These are phyloP conservation scores for Sphaceloma murrayae DNA, from an alignment of 2,329 filamentous ascomycete species.

Conservation along the genomic window DNA sequence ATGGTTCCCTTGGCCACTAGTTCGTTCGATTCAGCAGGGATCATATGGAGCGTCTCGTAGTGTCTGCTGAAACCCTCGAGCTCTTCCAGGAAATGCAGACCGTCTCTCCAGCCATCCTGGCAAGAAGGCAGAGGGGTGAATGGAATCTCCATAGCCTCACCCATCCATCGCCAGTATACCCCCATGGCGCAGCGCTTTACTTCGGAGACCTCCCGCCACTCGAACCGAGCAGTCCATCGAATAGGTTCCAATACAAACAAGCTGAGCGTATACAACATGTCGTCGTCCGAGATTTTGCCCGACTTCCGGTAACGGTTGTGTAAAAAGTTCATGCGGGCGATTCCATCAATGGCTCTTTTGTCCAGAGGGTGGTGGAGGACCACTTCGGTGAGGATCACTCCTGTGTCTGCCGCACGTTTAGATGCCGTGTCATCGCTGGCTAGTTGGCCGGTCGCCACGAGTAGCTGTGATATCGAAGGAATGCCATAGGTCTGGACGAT, in stretches of 20 bases:
- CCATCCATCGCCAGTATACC: conserved; percentile 61
- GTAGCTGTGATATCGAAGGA: conserved; percentile 17
- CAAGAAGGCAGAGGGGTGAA: conserved; percentile 34
- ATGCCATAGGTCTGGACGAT: conserved; percentile 15
- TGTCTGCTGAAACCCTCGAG: conserved; percentile 41
- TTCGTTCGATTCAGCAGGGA: conserved; percentile 32
- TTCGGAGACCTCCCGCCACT: conserved; percentile 59
- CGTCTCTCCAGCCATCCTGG: conserved; percentile 37
- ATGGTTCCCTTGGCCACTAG: conserved; percentile 45
- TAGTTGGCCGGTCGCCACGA: conserved; percentile 18
- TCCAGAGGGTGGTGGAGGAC: conserved; percentile 36
- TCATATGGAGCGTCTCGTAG: conserved; percentile 54
- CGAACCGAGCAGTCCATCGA: conserved; percentile 54
- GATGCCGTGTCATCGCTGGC: conserved; percentile 26
- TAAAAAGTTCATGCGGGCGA: conserved; percentile 56
- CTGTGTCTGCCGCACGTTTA: conserved; percentile 47
- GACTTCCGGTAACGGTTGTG: conserved; percentile 49
- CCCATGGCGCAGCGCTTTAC: conserved; percentile 57
- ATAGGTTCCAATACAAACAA: conserved; percentile 60
- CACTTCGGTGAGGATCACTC: conserved; percentile 42
- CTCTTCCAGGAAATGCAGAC: conserved; percentile 46
- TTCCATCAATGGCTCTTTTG: conserved; percentile 29
- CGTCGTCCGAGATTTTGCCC: conserved; percentile 51
- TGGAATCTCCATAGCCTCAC: conserved; percentile 58
- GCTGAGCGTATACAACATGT: conserved; percentile 56